Conservation (phyloP, 495 filamentous ascomycete genomes). For the Astrothelium macrocarpum region DNA sequence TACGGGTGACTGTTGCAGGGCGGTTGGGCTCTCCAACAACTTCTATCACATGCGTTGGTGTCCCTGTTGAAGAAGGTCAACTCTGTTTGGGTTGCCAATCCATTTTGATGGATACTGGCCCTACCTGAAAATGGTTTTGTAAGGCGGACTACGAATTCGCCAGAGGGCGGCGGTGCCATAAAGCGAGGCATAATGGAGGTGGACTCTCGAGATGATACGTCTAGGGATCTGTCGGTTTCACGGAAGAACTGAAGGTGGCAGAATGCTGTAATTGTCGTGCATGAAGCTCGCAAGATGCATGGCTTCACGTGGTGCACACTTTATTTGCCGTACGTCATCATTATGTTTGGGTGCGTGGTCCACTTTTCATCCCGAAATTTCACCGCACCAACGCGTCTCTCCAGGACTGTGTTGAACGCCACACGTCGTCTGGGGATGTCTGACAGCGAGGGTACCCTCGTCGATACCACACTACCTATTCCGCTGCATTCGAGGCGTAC, state of each 20-base stretch:
- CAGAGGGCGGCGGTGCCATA: conserved; percentile 19
- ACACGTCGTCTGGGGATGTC: conserved; percentile 1
- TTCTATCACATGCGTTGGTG: conserved; percentile 16
- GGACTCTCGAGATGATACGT: neutral
- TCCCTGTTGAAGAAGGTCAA: too few species aligned
- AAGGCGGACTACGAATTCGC: conserved; percentile 18
- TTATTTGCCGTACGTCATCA: neutral
- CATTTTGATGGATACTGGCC: neutral
- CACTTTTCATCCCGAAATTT: too few species aligned
- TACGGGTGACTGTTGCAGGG: conserved; percentile 9
- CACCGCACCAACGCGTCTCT: too few species aligned
- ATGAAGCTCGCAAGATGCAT: too few species aligned
- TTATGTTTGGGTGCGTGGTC: neutral
- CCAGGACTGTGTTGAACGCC: too few species aligned
- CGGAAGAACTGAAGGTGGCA: too few species aligned
- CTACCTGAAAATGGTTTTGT: conserved; percentile 20
- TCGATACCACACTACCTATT: conserved; percentile 32
- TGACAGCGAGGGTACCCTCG: conserved; percentile 24
- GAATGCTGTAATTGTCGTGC: too few species aligned
- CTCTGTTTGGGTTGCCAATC: too few species aligned
- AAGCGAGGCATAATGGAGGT: conserved; percentile 16
- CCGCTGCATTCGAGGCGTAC: conserved; percentile 41
- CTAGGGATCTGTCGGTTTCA: neutral
- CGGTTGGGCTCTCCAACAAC: conserved; percentile 22
- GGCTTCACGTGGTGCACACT: neutral